phyloP scores from a whole-genome alignment of 1,284 basidiomycete species.

The Melampsora americana region DNA sequence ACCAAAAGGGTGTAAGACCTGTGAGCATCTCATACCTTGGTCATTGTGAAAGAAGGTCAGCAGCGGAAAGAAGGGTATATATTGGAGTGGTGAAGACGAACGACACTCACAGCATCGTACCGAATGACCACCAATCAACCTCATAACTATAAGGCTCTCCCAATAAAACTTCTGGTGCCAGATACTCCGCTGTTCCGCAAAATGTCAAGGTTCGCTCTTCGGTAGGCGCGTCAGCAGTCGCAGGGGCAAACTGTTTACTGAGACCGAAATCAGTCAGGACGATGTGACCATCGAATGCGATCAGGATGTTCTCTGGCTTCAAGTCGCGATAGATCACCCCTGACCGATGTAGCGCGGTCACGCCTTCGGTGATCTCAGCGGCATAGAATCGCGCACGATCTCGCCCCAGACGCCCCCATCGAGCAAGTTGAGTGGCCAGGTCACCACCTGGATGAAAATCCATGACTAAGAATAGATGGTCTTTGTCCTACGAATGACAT shows the following conservation, averaged over 20 bases:
- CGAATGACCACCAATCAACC: slow-evolving; percentile 96
- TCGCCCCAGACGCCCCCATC: slow-evolving; percentile 85
- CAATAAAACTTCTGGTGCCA: slow-evolving; percentile 73
- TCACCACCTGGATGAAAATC: slow-evolving; percentile 96
- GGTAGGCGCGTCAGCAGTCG: slow-evolving; percentile 46
- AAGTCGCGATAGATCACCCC: slow-evolving; percentile 73
- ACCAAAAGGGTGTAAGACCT: slow-evolving; percentile 82
- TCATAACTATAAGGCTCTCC: slow-evolving; percentile 86
- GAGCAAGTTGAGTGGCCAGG: slow-evolving; percentile 88
- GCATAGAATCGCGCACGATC: slow-evolving; percentile 93
- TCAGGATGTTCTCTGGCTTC: slow-evolving; percentile 91
- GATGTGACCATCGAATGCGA: slow-evolving; percentile 86
- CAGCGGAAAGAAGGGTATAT: slow-evolving; percentile 15
- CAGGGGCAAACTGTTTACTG: slow-evolving; percentile 61
- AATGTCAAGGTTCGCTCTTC: slow-evolving; percentile 68
- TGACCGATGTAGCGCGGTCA: slow-evolving; percentile 80
- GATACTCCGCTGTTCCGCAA: slow-evolving; percentile 75
- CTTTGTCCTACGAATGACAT: slow-evolving; percentile 17
- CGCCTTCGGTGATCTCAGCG: slow-evolving; percentile 89
- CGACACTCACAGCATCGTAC: slow-evolving; percentile 92
- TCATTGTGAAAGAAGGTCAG: slow-evolving; percentile 37
- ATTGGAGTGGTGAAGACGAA: slow-evolving; percentile 65
- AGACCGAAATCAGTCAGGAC: slow-evolving; percentile 93
- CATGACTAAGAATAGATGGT: slow-evolving; percentile 55
- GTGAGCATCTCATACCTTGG: slow-evolving; percentile 38